phyloP scores from a whole-genome alignment of 192 early-diverging fungal genomes.

The Umbelopsis sp. region DNA sequence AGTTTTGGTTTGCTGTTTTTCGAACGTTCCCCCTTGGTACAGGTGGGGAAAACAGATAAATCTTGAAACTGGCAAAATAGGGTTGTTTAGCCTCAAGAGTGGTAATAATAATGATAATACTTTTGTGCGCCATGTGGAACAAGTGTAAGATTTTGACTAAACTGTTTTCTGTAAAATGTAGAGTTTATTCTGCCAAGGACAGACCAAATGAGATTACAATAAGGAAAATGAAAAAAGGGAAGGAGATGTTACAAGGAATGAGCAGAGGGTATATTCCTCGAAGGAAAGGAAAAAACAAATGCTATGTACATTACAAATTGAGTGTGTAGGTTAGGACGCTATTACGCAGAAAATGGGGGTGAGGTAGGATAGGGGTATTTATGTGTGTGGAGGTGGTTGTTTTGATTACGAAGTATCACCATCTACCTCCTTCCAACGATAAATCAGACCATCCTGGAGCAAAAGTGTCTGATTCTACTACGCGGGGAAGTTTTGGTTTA shows the following conservation, averaged over 20 bases:
- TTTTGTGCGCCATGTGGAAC: no score
- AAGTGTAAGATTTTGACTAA: no score
- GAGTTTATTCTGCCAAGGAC: not conserved
- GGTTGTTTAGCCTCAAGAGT: no score
- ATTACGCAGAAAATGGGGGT: not conserved
- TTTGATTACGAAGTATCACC: not conserved
- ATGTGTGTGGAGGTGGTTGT: not conserved
- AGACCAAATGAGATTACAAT: not conserved
- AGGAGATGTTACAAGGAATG: slow-evolving; percentile 3
- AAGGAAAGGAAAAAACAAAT: not conserved
- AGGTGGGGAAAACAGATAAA: no score
- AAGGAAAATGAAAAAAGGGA: not conserved
- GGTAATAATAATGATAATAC: no score
- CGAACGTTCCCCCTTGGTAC: no score
- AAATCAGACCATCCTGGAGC: slow-evolving; percentile 8
- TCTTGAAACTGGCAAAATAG: no score
- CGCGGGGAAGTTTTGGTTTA: not conserved
- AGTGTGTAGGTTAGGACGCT: not conserved
- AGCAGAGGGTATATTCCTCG: slow-evolving; percentile 11
- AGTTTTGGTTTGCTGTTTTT: no score
- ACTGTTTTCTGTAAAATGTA: not conserved
- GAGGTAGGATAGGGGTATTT: no score
- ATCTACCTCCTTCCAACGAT: not conserved
- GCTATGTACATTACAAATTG: slow-evolving; percentile 12
- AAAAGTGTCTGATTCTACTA: not conserved